These are phyloP conservation scores for Fimicolochytrium jonesii DNA, from an alignment of 192 early-diverging fungal genomes.

Conservation along the genomic window DNA sequence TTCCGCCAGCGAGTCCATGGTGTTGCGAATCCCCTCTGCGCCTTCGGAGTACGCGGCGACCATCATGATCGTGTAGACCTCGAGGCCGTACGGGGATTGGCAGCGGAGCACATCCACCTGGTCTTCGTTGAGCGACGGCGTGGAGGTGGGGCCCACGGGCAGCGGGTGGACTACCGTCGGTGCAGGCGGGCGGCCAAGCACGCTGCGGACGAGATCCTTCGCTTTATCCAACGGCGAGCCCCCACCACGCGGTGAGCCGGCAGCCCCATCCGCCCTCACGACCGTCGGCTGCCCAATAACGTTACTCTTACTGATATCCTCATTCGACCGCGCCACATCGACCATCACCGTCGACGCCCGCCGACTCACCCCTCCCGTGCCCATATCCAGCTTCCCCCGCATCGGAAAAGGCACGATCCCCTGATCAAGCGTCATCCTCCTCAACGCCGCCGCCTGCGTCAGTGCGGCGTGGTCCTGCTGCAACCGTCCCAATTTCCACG, in stretches of 20 bases:
- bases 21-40: constrained; percentile 49
- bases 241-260: too few species aligned
- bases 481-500: constrained; percentile 71
- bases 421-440: constrained; percentile 8
- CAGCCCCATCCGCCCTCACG: background rate
- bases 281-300: background rate
- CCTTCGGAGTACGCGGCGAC: constrained; percentile 95
- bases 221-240: too few species aligned
- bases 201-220: too few species aligned
- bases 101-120: too few species aligned
- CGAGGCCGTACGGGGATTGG: constrained; percentile 27
- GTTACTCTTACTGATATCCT: background rate
- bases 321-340: too few species aligned
- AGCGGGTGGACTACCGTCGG: too few species aligned
- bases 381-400: constrained; percentile 12
- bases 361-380: too few species aligned
- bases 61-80: constrained; percentile 59
- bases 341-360: too few species aligned
- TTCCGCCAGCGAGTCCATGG: constrained; percentile 79
- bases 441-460: background rate
- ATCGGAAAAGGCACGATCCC: constrained; percentile 27
- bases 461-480: constrained; percentile 3
- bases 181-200: too few species aligned
- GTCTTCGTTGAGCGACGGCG: too few species aligned
- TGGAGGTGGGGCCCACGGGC: too few species aligned